phyloP scores from a whole-genome alignment of 164 flowering plant genomes.

The Berberis vulgaris region DNA sequence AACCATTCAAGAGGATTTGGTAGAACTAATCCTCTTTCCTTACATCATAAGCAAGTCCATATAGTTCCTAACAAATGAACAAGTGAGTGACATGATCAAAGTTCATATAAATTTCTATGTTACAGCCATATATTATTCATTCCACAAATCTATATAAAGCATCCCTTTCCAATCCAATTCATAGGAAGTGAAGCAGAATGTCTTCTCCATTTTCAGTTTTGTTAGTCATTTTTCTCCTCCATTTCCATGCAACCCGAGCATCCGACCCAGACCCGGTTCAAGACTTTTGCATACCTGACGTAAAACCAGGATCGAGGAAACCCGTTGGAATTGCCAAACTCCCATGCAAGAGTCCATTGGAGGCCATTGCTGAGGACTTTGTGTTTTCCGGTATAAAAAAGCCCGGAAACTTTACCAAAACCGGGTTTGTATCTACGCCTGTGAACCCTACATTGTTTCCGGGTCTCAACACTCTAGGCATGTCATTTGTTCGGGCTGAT shows the following conservation, averaged over 20 bases:
- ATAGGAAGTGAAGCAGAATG: background rate
- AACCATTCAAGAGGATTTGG: no score
- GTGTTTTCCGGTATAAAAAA: conserved; percentile 43
- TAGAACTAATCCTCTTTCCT: no score
- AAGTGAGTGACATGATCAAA: no score
- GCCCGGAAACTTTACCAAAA: conserved; percentile 31
- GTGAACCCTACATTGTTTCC: conserved; percentile 44
- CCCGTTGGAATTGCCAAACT: conserved; percentile 7
- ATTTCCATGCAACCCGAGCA: conserved; percentile 7
- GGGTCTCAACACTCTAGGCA: conserved; percentile 64
- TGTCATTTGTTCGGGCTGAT: conserved; percentile 68
- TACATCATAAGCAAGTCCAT: no score
- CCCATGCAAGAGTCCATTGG: conserved; percentile 47
- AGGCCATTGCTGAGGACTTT: conserved; percentile 49
- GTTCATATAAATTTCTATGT: no score
- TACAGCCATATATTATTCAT: no score
- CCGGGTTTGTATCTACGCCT: conserved; percentile 32
- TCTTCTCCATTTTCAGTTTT: background rate
- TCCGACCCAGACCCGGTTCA: conserved; percentile 60
- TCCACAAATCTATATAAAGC: no score
- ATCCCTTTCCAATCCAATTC: no score
- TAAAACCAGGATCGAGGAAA: conserved; percentile 10
- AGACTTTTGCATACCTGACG: conserved; percentile 51
- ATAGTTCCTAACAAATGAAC: no score
- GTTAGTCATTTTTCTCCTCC: conserved; percentile 4